Percentiles rank a stretch among this genome's conserved stretches.
phyloP scores from a whole-genome alignment of 306 rosid genomes.

The Vigna radiata region DNA sequence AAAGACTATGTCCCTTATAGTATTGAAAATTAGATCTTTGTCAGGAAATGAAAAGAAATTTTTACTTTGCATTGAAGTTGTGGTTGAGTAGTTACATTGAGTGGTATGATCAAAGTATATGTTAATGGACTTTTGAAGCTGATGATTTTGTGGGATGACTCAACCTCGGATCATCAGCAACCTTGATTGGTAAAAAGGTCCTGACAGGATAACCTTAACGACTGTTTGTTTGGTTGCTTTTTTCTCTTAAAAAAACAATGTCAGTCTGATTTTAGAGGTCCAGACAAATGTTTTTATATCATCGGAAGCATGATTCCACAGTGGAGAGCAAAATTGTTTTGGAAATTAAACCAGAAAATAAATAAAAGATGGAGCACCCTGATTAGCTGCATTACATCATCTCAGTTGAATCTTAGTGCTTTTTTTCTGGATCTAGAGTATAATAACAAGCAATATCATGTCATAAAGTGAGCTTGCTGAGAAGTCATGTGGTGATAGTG shows the following conservation, averaged over 20 bases:
- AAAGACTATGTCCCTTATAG: conserved; percentile 13
- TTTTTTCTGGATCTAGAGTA: neutral
- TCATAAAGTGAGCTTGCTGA: neutral
- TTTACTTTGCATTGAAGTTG: conserved; percentile 39
- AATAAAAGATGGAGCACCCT: neutral
- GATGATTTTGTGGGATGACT: conserved; percentile 44
- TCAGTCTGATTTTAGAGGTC: conserved; percentile 22
- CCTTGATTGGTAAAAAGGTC: conserved; percentile 16
- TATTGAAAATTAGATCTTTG: neutral
- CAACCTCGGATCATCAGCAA: conserved; percentile 38
- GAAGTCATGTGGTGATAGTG: neutral
- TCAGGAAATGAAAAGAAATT: conserved; percentile 2
- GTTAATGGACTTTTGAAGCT: conserved; percentile 41
- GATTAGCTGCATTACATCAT: neutral
- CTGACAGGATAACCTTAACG: neutral
- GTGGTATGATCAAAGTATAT: conserved; percentile 41
- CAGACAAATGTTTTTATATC: neutral
- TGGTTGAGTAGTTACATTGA: conserved; percentile 34
- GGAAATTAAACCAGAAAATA: neutral
- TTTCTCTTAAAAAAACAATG: too few species aligned
- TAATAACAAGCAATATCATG: neutral
- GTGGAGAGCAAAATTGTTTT: neutral
- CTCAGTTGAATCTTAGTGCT: neutral
- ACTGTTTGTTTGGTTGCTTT: conserved; percentile 5
- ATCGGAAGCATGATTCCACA: neutral